These are phyloP conservation scores for Pseudohalonectria lignicola DNA, from an alignment of 2,329 filamentous ascomycete genomes.

Conservation along the genomic window DNA sequence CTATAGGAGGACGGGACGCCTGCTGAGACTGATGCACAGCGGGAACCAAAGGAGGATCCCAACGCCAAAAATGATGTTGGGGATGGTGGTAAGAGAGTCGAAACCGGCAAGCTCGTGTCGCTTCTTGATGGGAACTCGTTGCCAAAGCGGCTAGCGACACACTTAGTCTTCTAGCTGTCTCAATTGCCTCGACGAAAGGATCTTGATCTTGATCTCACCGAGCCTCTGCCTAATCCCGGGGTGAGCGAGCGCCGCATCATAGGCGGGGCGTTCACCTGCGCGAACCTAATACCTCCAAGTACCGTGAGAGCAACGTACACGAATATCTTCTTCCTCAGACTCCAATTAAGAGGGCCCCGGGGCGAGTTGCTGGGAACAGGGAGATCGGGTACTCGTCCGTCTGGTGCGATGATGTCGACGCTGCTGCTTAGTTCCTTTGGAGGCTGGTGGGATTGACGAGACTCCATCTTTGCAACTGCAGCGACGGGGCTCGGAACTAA, in stretches of 20 bases:
- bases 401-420: conserved; percentile 19
- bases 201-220: too few relatives aligned
- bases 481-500: too few relatives aligned
- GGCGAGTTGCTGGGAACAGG: conserved; percentile 19
- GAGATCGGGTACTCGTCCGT: conserved; percentile 17
- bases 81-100: background rate
- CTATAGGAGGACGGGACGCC: conserved; percentile 22
- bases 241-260: background rate
- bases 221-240: background rate
- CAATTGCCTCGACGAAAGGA: too few relatives aligned
- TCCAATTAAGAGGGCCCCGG: conserved; percentile 18
- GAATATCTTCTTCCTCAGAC: conserved; percentile 6
- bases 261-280: background rate
- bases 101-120: background rate
- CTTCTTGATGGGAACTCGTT: too few relatives aligned
- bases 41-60: conserved; percentile 25
- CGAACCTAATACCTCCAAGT: background rate
- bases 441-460: too few relatives aligned
- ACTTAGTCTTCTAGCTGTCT: too few relatives aligned
- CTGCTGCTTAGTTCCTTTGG: too few relatives aligned
- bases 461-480: too few relatives aligned
- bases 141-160: too few relatives aligned
- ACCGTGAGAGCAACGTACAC: background rate
- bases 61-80: conserved; percentile 21
- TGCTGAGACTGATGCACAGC: conserved; percentile 22